Percentiles rank a stretch among this genome's conserved stretches.
phyloP scores from a whole-genome alignment of 768 basidiomycete genomes.

The Suillus alpinus region DNA sequence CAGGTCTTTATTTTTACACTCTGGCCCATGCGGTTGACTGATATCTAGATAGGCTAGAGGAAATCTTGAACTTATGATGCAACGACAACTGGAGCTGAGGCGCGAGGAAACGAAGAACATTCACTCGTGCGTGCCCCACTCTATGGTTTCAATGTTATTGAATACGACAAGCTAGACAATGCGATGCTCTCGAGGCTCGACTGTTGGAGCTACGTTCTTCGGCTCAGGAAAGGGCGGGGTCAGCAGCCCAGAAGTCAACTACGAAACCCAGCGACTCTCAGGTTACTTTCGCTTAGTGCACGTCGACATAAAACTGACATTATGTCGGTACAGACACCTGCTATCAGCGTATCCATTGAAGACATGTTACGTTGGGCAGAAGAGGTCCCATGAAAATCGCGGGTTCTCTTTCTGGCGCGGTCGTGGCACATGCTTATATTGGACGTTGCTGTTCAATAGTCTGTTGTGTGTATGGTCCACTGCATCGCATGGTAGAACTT shows the following conservation, averaged over 20 bases:
- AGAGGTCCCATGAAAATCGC: slow-evolving; percentile 28
- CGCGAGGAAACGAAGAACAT: slow-evolving; percentile 67
- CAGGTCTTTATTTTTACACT: slow-evolving; percentile 50
- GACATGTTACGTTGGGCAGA: slow-evolving; percentile 63
- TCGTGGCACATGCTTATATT: neutral
- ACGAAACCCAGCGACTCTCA: neutral
- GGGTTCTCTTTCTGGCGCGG: neutral
- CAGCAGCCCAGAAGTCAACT: neutral
- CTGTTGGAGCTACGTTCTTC: slow-evolving; percentile 50
- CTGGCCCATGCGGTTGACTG: neutral
- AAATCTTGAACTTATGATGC: slow-evolving; percentile 81
- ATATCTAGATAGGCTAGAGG: slow-evolving; percentile 58
- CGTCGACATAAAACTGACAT: neutral
- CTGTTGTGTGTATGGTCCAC: too few species aligned
- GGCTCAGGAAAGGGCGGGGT: slow-evolving; percentile 14
- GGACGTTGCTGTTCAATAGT: neutral
- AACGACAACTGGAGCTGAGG: slow-evolving; percentile 70
- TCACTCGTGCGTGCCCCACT: slow-evolving; percentile 53
- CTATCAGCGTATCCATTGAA: slow-evolving; percentile 17
- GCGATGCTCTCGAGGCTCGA: slow-evolving; percentile 64
- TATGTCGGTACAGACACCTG: neutral
- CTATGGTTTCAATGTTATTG: neutral
- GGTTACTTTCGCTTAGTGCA: neutral
- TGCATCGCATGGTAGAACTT: neutral
- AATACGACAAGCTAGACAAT: slow-evolving; percentile 48